Percentiles rank a stretch among this genome's conserved stretches.
Evolutionary conservation across 2,329 filamentous ascomycete species (phyloP).

Genomic region (Elsinoe necatrix): DNA sequence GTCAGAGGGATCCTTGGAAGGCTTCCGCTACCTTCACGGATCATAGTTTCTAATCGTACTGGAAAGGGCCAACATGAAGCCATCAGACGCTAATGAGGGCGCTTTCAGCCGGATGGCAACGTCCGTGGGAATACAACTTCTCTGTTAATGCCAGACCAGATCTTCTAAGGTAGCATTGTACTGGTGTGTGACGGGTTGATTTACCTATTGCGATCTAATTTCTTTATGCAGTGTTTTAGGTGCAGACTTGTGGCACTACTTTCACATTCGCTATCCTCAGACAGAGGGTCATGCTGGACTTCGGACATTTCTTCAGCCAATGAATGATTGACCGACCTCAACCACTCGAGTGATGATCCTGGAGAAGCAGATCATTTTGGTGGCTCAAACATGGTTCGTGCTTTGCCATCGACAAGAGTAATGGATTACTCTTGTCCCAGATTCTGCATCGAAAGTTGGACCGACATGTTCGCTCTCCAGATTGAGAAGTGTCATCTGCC

Average conservation of each 20-base stretch:
- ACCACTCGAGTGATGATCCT: neutral
- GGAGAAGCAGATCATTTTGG: conserved; percentile 6
- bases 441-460: neutral
- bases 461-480: neutral
- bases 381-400: conserved; percentile 13
- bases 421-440: conserved; percentile 1
- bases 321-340: neutral
- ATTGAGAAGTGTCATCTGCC: neutral
- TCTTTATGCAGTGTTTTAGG: neutral
- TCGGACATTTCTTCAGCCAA: neutral
- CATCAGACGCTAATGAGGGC: neutral
- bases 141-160: neutral
- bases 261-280: neutral
- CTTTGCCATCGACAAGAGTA: conserved; percentile 2
- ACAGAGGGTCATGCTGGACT: neutral
- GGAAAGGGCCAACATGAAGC: neutral
- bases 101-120: conserved; percentile 11
- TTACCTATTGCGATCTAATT: neutral
- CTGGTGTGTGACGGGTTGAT: neutral
- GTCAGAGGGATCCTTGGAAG: conserved; percentile 5
- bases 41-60: neutral
- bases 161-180: neutral
- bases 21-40: neutral
- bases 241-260: neutral
- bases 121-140: conserved; percentile 1